Evolutionary conservation across 2,329 filamentous ascomycete species (phyloP).

Genomic region (Hirsutella rhossiliensis): DNA sequence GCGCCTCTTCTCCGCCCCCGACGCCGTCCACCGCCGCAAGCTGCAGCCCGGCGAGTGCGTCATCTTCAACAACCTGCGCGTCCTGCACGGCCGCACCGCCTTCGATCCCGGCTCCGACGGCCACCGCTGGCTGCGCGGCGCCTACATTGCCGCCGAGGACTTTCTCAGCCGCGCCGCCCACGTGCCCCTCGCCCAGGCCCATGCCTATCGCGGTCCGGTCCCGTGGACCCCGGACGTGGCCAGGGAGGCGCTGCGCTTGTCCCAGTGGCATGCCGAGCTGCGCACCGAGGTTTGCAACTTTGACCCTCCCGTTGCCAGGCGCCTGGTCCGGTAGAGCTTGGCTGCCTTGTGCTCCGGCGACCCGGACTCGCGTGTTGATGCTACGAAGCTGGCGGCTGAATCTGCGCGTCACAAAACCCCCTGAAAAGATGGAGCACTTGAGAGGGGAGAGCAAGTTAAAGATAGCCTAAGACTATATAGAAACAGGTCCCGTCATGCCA

Average conservation of each 20-base stretch:
- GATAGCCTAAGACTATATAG: too few relatives aligned
- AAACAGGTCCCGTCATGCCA: too few relatives aligned
- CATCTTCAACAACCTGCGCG: conserved; percentile 78
- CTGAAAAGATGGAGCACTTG: too few relatives aligned
- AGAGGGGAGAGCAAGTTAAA: too few relatives aligned
- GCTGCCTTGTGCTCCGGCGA: too few relatives aligned
- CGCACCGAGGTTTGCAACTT: too few relatives aligned
- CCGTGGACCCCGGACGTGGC: conserved; percentile 14
- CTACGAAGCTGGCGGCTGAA: too few relatives aligned
- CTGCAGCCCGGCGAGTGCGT: conserved; percentile 76
- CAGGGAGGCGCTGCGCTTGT: background rate
- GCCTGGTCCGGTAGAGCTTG: too few relatives aligned
- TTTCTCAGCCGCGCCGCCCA: conserved; percentile 24
- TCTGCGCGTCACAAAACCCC: too few relatives aligned
- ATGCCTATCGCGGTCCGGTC: conserved; percentile 10
- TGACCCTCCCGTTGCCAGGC: too few relatives aligned
- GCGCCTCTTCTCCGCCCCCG: conserved; percentile 39
- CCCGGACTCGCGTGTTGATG: too few relatives aligned
- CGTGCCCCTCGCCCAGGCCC: conserved; percentile 14
- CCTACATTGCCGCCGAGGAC: conserved; percentile 56
- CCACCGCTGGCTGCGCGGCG: conserved; percentile 71
- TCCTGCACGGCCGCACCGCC: conserved; percentile 70
- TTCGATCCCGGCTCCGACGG: conserved; percentile 56
- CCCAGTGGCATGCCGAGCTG: too few relatives aligned
- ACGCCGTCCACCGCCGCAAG: conserved; percentile 56